Evolutionary conservation across 495 filamentous ascomycete genomes (phyloP).

Genomic region (Penicillium paxilli): DNA sequence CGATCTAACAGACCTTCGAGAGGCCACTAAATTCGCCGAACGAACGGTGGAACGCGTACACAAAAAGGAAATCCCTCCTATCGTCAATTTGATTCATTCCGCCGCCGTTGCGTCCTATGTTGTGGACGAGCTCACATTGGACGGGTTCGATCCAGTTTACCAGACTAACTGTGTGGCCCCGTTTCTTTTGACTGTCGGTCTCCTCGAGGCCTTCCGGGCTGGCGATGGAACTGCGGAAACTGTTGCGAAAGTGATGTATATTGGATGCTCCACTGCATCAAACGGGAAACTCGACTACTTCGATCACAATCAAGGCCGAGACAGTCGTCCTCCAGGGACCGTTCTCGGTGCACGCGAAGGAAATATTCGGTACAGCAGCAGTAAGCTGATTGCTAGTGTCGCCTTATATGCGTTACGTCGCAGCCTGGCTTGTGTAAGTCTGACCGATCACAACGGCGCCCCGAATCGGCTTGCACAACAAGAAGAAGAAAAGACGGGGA

Average conservation of each 20-base stretch:
- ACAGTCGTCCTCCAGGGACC: slow-evolving; percentile 21
- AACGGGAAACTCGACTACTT: slow-evolving; percentile 40
- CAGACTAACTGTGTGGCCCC: slow-evolving; percentile 44
- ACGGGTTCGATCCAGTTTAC: slow-evolving; percentile 43
- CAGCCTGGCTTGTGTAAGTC: slow-evolving; percentile 39
- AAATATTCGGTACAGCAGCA: slow-evolving; percentile 38
- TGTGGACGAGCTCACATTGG: slow-evolving; percentile 33
- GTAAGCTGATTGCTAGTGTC: slow-evolving; percentile 40
- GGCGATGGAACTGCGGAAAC: slow-evolving; percentile 35
- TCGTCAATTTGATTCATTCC: slow-evolving; percentile 37
- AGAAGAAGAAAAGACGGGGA: too few species aligned
- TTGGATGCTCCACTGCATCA: slow-evolving; percentile 39
- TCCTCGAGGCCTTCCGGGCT: slow-evolving; percentile 43
- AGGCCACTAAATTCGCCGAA: slow-evolving; percentile 32
- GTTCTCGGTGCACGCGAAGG: slow-evolving; percentile 34
- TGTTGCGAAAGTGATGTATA: slow-evolving; percentile 40
- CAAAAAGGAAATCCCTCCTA: slow-evolving; percentile 38
- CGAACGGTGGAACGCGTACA: slow-evolving; percentile 38
- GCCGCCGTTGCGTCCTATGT: slow-evolving; percentile 40
- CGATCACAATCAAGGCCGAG: slow-evolving; percentile 20
- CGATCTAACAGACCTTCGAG: slow-evolving; percentile 37
- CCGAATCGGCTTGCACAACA: too few species aligned
- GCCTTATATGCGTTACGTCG: slow-evolving; percentile 44
- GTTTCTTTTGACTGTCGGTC: slow-evolving; percentile 40
- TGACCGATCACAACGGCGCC: slow-evolving; percentile 1